Conservation (phyloP, 2,329 filamentous ascomycete species). For the Saccharata proteae region DNA sequence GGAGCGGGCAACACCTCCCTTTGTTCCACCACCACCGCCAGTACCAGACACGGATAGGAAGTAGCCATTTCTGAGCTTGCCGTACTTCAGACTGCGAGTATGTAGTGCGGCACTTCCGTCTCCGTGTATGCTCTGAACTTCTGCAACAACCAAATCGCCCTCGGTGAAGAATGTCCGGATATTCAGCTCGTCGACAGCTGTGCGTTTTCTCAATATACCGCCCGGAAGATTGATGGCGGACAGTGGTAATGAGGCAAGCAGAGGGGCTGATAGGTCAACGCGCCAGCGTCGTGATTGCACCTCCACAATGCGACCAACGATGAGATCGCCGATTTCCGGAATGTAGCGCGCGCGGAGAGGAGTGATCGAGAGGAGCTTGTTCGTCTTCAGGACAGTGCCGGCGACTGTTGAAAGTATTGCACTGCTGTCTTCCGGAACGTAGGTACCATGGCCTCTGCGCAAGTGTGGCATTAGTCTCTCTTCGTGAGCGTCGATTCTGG, state of each 20-base stretch:
- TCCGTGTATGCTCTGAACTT: constrained; percentile 79
- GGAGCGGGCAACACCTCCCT: constrained; percentile 68
- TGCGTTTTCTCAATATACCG: constrained; percentile 80
- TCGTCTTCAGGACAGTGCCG: constrained; percentile 82
- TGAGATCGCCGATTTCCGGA: constrained; percentile 90
- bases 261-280: constrained; percentile 80
- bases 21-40: constrained; percentile 44
- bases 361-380: constrained; percentile 87
- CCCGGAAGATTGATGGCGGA: constrained; percentile 90
- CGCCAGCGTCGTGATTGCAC: constrained; percentile 92
- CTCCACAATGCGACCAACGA: constrained; percentile 85
- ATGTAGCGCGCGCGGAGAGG: constrained; percentile 87
- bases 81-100: constrained; percentile 83
- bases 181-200: constrained; percentile 91
- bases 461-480: neutral
- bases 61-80: constrained; percentile 85
- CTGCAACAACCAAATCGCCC: constrained; percentile 84
- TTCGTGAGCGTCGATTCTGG: too few relatives aligned
- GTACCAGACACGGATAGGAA: constrained; percentile 74
- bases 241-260: constrained; percentile 75
- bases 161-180: constrained; percentile 96
- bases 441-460: constrained; percentile 81
- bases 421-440: constrained; percentile 48
- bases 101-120: constrained; percentile 83
- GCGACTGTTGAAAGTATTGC: constrained; percentile 83